A percentile compares a stretch with the other conserved stretches of the same genome.
Conservation (phyloP, 129 eudicot species). For the Flaveria trinervia region DNA sequence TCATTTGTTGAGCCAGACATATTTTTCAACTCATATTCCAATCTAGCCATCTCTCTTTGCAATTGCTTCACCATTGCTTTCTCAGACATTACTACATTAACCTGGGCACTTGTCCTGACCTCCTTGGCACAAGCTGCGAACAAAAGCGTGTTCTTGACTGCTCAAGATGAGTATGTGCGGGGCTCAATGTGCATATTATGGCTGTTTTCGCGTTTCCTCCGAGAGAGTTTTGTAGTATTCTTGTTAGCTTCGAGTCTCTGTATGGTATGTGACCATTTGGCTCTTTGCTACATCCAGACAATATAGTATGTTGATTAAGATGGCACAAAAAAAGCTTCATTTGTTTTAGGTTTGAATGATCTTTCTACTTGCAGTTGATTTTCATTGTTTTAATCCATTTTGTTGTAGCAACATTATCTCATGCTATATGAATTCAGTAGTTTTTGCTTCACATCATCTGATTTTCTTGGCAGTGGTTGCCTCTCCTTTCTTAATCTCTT, state of each 20-base stretch:
- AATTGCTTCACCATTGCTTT: conserved; percentile 84
- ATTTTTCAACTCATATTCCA: conserved; percentile 66
- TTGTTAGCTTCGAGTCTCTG: conserved; percentile 95
- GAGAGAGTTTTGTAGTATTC: conserved; percentile 82
- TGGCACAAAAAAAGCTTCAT: not conserved
- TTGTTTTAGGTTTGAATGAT: not conserved
- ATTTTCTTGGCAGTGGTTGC: too few relatives aligned
- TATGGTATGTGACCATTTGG: conserved; percentile 76
- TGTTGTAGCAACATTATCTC: not conserved
- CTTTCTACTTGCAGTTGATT: not conserved
- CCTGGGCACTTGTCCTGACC: conserved; percentile 80
- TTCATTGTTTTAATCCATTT: not conserved
- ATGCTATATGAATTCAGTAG: too few relatives aligned
- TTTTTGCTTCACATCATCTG: too few relatives aligned
- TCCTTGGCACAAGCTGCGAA: conserved; percentile 93
- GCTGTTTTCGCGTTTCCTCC: conserved; percentile 98
- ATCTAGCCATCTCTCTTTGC: conserved; percentile 59
- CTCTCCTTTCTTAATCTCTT: too few relatives aligned
- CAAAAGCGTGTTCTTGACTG: conserved; percentile 90
- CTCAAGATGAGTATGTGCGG: conserved; percentile 80
- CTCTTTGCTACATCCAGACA: conserved; percentile 63
- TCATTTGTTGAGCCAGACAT: conserved; percentile 41
- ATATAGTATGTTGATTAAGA: not conserved
- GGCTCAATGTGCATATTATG: conserved; percentile 90
- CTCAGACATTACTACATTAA: conserved; percentile 85